phyloP scores from a whole-genome alignment of 2,329 filamentous ascomycete genomes.

The Calycina marina region DNA sequence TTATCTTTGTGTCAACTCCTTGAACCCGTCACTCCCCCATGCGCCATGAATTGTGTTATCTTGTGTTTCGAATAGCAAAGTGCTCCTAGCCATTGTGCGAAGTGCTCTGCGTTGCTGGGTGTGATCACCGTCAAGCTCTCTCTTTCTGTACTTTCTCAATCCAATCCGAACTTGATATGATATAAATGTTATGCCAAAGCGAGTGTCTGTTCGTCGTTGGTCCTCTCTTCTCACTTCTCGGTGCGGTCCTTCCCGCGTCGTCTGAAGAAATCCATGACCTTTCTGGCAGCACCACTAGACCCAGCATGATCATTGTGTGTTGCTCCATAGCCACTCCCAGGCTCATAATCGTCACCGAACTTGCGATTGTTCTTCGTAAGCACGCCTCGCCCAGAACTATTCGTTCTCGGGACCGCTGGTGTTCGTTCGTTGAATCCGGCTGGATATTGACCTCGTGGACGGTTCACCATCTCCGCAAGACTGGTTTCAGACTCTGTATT shows the following conservation, averaged over 20 bases:
- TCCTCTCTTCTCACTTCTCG: too few species aligned
- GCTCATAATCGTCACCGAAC: conserved; percentile 80
- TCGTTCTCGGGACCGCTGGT: conserved; percentile 12
- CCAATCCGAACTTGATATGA: too few species aligned
- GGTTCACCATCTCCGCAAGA: conserved; percentile 15
- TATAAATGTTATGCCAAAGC: too few species aligned
- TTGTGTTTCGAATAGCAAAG: too few species aligned
- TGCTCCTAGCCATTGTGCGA: too few species aligned
- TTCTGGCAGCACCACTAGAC: conserved; percentile 72
- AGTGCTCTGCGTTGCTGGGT: too few species aligned
- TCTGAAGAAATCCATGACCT: conserved; percentile 98
- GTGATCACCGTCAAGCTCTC: too few species aligned
- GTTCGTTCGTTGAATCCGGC: conserved; percentile 14
- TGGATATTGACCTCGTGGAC: conserved; percentile 10
- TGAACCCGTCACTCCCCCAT: too few species aligned
- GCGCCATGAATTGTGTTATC: too few species aligned
- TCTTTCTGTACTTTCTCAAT: too few species aligned
- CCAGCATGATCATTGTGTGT: conserved; percentile 51
- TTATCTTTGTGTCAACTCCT: too few species aligned
- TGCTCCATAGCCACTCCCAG: conserved; percentile 41
- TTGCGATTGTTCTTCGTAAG: conserved; percentile 75
- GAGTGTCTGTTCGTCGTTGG: too few species aligned
- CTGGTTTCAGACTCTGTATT: conserved; percentile 21
- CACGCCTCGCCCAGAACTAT: conserved; percentile 30
- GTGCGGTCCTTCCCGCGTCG: conserved; percentile 64